Percentiles rank a stretch among this genome's conserved stretches.
Conservation (phyloP, 495 filamentous ascomycete species). For the Articulospora tetracladia region DNA sequence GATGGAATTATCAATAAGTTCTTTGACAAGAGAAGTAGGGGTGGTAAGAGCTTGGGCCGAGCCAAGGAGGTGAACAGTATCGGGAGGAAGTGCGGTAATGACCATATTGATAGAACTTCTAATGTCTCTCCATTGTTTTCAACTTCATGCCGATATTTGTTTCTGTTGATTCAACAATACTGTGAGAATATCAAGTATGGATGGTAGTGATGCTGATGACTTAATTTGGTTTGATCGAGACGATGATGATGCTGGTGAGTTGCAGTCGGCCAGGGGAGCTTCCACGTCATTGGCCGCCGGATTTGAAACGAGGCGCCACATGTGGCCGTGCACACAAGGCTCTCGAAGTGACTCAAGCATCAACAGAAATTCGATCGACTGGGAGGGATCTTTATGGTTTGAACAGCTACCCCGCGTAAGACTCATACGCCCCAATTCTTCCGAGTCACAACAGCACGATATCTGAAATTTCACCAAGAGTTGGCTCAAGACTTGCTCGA, state of each 20-base stretch:
- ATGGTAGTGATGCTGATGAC: too few species aligned
- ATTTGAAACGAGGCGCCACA: too few species aligned
- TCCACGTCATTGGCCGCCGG: too few species aligned
- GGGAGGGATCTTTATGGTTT: too few species aligned
- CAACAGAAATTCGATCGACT: too few species aligned
- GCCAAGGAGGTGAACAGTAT: slow-evolving; percentile 63
- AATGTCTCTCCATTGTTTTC: too few species aligned
- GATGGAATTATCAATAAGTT: slow-evolving; percentile 87
- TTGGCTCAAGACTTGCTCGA: not conserved
- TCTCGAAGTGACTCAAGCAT: not conserved
- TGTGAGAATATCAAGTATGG: too few species aligned
- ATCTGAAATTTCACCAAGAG: not conserved
- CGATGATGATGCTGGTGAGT: too few species aligned
- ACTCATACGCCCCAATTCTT: not conserved
- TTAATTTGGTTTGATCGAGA: too few species aligned
- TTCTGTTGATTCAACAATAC: too few species aligned
- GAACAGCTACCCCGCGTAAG: not conserved
- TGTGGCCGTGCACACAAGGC: not conserved
- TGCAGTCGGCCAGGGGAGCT: too few species aligned
- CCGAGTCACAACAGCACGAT: not conserved
- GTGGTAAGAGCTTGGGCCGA: slow-evolving; percentile 71
- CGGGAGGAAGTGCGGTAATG: slow-evolving; percentile 63
- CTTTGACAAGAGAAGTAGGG: slow-evolving; percentile 75
- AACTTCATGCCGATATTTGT: too few species aligned
- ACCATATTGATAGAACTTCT: slow-evolving; percentile 12